Evolutionary conservation across 768 basidiomycete species (phyloP), one percentile per base, ranked within the genome.

Genomic region (Mycena capillaripes): DNA sequence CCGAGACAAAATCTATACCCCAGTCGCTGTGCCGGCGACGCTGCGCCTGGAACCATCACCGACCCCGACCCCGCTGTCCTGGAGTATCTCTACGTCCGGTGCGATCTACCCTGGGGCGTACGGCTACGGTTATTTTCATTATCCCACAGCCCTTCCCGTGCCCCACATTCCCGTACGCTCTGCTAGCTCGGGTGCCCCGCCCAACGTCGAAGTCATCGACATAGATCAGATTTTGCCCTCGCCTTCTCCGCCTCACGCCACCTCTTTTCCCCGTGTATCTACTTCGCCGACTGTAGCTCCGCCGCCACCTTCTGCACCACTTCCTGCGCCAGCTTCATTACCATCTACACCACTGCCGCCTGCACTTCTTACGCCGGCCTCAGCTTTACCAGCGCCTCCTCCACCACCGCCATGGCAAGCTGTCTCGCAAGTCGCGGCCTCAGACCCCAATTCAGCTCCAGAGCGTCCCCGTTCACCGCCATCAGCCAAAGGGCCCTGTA

Each of bases 161-260:
- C 2, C 50, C n/a, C 50, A 53, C 27, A 19, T 48, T 32, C 55
- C 46, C 23, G 23, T 23, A 36, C 63, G 36, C 11, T 32, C 69
- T 11, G 14, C 40, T 32, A 8, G 2, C n/a, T 7, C 42, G 36
- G 27, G 38, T 21, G 27, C 44, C 19, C 40, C 60, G 6, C 23
- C 40, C 8, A 17, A 61, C 40, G 60, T 23, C 44, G 55, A 62
- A 25, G 21, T 63, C 38, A 62, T 69, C 25, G 68, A 69, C 50
- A 52, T 69, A 14, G 67, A 69, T 23, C 36, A 30, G 23, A 27
- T 68, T 48, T 36, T n/a, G n/a, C n/a, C n/a, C n/a, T n/a, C n/a
- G n/a, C n/a, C 34, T 17, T 46, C 50, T 42, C 29, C 59, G 9
- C 29, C 58, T 7, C n/a, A n/a, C 61, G 46, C 61, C 5, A n/a